Evolutionary conservation across 495 filamentous ascomycete genomes (phyloP).

Genomic region (Xylaria nigripes): DNA sequence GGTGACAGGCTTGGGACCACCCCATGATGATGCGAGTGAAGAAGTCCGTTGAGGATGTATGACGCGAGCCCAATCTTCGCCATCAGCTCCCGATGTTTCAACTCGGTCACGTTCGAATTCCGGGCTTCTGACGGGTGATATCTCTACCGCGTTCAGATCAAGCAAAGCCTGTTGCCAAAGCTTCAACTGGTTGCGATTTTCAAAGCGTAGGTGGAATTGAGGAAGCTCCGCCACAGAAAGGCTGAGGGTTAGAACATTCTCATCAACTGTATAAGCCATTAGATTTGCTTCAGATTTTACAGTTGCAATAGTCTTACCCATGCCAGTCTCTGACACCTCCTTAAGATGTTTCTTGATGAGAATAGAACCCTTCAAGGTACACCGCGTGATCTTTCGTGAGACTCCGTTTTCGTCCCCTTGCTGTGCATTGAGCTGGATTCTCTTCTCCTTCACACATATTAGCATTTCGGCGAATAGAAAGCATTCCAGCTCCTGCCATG

Average conservation of each 20-base stretch:
- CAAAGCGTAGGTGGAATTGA: slow-evolving; percentile 90
- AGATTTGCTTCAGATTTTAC: slow-evolving; percentile 19
- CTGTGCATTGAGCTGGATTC: slow-evolving; percentile 34
- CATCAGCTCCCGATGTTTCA: slow-evolving; percentile 76
- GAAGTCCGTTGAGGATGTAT: slow-evolving; percentile 71
- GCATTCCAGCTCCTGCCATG: slow-evolving; percentile 98
- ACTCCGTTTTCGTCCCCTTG: slow-evolving; percentile 54
- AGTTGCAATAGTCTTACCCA: slow-evolving; percentile 19
- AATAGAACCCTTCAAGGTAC: slow-evolving; percentile 94
- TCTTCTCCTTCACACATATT: slow-evolving; percentile 98
- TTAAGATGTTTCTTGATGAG: slow-evolving; percentile 97
- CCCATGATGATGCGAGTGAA: slow-evolving; percentile 78
- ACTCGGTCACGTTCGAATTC: slow-evolving; percentile 59
- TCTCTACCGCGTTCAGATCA: slow-evolving; percentile 64
- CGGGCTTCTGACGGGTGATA: slow-evolving; percentile 51
- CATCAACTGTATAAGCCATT: slow-evolving; percentile 48
- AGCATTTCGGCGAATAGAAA: slow-evolving; percentile 98
- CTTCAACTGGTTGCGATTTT: slow-evolving; percentile 75
- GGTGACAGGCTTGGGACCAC: slow-evolving; percentile 65
- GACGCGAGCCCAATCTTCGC: slow-evolving; percentile 77
- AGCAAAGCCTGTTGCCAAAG: slow-evolving; percentile 84
- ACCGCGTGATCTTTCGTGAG: slow-evolving; percentile 61
- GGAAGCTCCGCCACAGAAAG: slow-evolving; percentile 93
- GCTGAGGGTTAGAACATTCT: slow-evolving; percentile 79
- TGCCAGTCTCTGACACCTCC: slow-evolving; percentile 63